These are phyloP conservation scores for Flaveria robusta DNA, from an alignment of 129 eudicot genomes.

Conservation along the genomic window DNA sequence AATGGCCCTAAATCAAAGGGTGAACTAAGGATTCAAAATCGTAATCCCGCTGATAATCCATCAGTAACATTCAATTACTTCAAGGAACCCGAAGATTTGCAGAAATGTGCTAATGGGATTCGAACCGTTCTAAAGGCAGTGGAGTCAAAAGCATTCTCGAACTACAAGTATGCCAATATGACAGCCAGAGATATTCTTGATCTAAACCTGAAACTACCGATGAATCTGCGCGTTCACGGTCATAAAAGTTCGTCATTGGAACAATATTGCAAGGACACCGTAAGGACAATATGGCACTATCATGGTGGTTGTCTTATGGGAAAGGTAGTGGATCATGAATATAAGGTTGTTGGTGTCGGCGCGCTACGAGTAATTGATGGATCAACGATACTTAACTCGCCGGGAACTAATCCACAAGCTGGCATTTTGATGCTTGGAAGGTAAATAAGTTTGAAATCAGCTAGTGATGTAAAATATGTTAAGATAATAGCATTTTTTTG, in stretches of 20 bases:
- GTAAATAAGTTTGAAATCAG: constrained; percentile 26
- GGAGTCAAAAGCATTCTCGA: constrained; percentile 39
- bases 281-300: constrained; percentile 74
- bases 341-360: constrained; percentile 55
- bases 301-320: constrained; percentile 78
- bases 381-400: constrained; percentile 59
- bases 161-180: constrained; percentile 34
- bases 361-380: constrained; percentile 70
- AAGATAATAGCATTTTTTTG: background rate
- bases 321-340: constrained; percentile 50
- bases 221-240: constrained; percentile 39
- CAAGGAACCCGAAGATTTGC: constrained; percentile 51
- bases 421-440: constrained; percentile 77
- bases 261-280: constrained; percentile 73
- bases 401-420: constrained; percentile 84
- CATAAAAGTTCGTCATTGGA: constrained; percentile 38
- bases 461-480: background rate
- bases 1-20: constrained; percentile 57
- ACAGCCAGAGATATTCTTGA: constrained; percentile 47
- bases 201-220: constrained; percentile 35
- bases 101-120: constrained; percentile 53
- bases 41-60: constrained; percentile 45
- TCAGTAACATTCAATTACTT: constrained; percentile 28
- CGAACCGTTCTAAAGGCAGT: constrained; percentile 44
- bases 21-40: constrained; percentile 44